A percentile compares a stretch with the other conserved stretches of the same genome.
Evolutionary conservation across 441 rosid species (phyloP).

Genomic region (Sinapis alba): DNA sequence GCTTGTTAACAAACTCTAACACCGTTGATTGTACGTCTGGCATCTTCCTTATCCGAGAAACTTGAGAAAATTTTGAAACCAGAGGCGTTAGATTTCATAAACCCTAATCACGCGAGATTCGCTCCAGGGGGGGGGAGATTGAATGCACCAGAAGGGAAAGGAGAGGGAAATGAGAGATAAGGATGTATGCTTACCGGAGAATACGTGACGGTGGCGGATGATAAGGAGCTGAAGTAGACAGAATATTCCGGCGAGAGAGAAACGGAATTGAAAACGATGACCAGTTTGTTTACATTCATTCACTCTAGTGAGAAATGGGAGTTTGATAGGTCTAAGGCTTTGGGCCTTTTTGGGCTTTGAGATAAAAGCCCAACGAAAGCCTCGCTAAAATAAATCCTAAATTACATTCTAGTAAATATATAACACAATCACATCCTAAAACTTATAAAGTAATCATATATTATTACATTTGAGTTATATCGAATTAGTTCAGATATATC

Average conservation of each 20-base stretch:
- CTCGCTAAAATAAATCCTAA: neutral
- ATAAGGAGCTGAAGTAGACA: slow-evolving; percentile 23
- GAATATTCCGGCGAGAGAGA: slow-evolving; percentile 38
- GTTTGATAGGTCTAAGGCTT: slow-evolving; percentile 8
- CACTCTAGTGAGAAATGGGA: slow-evolving; percentile 1
- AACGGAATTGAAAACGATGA: slow-evolving; percentile 22
- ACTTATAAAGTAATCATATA: too few relatives aligned
- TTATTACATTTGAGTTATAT: too few relatives aligned
- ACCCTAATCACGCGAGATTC: slow-evolving; percentile 28
- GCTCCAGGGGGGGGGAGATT: neutral
- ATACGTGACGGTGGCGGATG: slow-evolving; percentile 28
- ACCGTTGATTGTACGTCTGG: slow-evolving; percentile 83
- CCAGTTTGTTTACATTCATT: slow-evolving; percentile 9
- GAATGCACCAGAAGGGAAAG: neutral
- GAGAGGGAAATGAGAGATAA: neutral
- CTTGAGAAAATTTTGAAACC: slow-evolving; percentile 8
- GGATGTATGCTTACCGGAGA: slow-evolving; percentile 29
- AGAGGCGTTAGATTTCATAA: slow-evolving; percentile 23
- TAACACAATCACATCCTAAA: too few relatives aligned
- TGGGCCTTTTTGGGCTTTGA: slow-evolving; percentile 17
- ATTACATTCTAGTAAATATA: too few relatives aligned
- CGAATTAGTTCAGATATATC: too few relatives aligned
- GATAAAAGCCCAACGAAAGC: neutral
- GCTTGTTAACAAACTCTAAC: slow-evolving; percentile 76
- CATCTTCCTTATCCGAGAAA: slow-evolving; percentile 48